Evolutionary conservation across 768 basidiomycete genomes (phyloP), one percentile per base, ranked within the genome.

Genomic region (Kondoa subrosea): DNA sequence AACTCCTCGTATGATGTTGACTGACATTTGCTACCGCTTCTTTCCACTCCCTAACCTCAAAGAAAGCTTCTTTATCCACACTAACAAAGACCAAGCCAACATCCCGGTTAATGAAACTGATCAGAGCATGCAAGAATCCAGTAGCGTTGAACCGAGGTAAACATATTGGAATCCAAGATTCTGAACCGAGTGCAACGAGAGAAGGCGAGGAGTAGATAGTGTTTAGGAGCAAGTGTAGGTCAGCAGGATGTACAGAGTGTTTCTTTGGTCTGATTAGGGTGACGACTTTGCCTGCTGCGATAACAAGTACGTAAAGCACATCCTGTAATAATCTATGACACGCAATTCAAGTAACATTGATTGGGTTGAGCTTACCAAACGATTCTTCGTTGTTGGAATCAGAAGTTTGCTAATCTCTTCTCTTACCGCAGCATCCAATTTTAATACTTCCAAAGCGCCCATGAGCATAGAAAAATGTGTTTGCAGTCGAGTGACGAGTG

Each of bases 91-190:
- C 82, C 16, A 95, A 78, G 3, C 85, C 85, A 1, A 88, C 79
- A 29, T 77, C 34, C 3, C 2, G 4, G 17, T 66, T 60, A 12
- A 77, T 56, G 67, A 74, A 79, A 59, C 75, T 75, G 65, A 96
- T 82, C 73, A 92, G 95, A 15, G 89, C 87, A 76, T 99, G 90
- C 30, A 93, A 85, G 77, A 96, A 96, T 0, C 87, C 87, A 2
- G 84, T 78, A 0, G 89, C 81, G 74, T 96, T 90, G 80, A 89
- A 97, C 76, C 91, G 91, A 0, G 95, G 93, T 1, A 99, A 82
- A 76, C 95, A 97, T 60, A 99, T 83, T 1, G 95, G 95, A 4
- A 97, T 83, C 90, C 91, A 99, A 3, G 87, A 87, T 16, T 91
- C 87, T 4, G 90, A 81, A 3, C 73, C 85, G 0, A 70, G 72